A percentile compares a stretch with the other conserved stretches of the same genome.
Conservation (phyloP, 805 yeast genomes). For the Myxozyma melibiosi region DNA sequence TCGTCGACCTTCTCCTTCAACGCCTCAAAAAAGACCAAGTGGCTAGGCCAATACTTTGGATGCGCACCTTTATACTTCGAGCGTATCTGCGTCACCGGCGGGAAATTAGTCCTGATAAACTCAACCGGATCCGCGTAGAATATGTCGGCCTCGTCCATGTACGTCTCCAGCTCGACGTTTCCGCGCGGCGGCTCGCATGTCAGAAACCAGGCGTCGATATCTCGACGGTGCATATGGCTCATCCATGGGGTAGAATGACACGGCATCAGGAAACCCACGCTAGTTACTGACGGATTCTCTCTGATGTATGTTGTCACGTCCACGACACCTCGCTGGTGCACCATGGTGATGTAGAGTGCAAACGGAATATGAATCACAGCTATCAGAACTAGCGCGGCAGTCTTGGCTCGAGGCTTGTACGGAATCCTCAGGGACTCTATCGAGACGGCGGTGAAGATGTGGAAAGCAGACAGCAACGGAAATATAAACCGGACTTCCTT, state of each 20-base stretch:
- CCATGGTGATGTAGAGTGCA: constrained; percentile 57
- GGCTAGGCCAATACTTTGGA: constrained; percentile 66
- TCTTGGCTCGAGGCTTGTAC: not conserved
- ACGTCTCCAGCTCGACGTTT: constrained; percentile 46
- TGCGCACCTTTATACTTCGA: constrained; percentile 36
- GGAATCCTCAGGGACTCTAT: constrained; percentile 34
- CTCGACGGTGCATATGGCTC: constrained; percentile 68
- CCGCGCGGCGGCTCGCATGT: constrained; percentile 90
- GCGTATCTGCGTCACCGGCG: constrained; percentile 37
- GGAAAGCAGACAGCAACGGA: constrained; percentile 76
- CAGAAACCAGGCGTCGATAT: constrained; percentile 66
- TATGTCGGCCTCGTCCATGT: constrained; percentile 84
- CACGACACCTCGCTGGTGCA: constrained; percentile 86
- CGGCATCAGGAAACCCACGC: constrained; percentile 84
- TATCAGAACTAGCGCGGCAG: constrained; percentile 29
- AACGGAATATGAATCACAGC: constrained; percentile 47
- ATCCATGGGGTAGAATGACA: constrained; percentile 99
- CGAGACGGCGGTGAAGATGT: constrained; percentile 51
- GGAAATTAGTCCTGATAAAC: constrained; percentile 61
- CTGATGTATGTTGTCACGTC: constrained; percentile 61
- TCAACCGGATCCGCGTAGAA: constrained; percentile 67
- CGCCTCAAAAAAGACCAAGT: constrained; percentile 70
- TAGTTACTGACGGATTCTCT: constrained; percentile 44
- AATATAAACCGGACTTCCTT: constrained; percentile 90
- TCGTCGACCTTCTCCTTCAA: constrained; percentile 41